Percentiles rank a stretch among this genome's conserved stretches.
These are phyloP conservation scores for Ricinus communis DNA, from an alignment of 345 rosid genomes.

Conservation along the genomic window DNA sequence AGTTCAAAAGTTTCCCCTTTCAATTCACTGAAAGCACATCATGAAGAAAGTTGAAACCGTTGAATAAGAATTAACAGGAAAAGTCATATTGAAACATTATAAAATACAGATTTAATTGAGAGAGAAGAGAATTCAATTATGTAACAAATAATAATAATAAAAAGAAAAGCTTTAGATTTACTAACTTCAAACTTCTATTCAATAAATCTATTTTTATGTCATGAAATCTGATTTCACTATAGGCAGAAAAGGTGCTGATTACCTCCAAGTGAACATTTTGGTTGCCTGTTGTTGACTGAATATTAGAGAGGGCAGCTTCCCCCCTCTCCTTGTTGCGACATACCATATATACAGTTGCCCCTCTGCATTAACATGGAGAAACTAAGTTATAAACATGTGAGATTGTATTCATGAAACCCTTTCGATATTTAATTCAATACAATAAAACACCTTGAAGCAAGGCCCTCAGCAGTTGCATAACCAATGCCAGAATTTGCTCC, in stretches of 20 bases:
- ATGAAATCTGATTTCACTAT: not conserved
- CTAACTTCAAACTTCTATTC: not conserved
- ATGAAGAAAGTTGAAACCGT: not conserved
- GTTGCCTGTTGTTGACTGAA: slow-evolving; percentile 67
- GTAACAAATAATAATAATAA: no score
- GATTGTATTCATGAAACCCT: not conserved
- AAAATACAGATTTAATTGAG: not conserved
- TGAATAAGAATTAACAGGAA: not conserved
- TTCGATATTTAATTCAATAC: not conserved
- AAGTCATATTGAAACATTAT: not conserved
- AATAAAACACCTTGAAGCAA: slow-evolving; percentile 73
- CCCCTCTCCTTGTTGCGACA: slow-evolving; percentile 87
- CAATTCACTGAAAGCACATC: not conserved
- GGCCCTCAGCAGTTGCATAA: slow-evolving; percentile 82
- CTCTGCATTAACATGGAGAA: slow-evolving; percentile 42
- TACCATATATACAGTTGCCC: slow-evolving; percentile 82
- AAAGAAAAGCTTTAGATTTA: not conserved
- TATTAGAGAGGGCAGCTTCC: slow-evolving; percentile 75
- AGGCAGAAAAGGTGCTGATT: slow-evolving; percentile 1
- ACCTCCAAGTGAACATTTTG: slow-evolving; percentile 82
- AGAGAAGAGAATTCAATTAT: not conserved
- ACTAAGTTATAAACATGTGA: not conserved
- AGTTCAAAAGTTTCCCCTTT: not conserved
- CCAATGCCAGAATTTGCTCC: slow-evolving; percentile 96
- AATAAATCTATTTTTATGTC: not conserved